Evolutionary conservation across 768 basidiomycete genomes (phyloP).

Genomic region (Cytidiella melzeri): DNA sequence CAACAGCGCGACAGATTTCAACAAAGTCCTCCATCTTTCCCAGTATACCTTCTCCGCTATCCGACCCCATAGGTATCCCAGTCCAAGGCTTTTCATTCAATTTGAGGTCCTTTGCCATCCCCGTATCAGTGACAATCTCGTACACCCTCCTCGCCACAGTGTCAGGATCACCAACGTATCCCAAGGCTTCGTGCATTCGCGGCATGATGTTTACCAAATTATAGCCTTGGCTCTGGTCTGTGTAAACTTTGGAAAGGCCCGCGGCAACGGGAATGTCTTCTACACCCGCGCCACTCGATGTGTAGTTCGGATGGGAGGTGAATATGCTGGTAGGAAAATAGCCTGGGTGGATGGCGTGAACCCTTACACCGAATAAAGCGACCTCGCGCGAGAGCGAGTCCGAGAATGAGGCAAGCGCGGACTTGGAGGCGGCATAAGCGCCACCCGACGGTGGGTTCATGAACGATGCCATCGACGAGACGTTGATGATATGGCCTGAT

Average conservation of each 20-base stretch:
- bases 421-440: conserved; percentile 24
- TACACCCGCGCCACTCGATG: not conserved
- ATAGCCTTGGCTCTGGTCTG: conserved; percentile 15
- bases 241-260: conserved; percentile 11
- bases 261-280: conserved; percentile 1
- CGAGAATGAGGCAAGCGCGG: conserved; percentile 21
- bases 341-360: conserved; percentile 21
- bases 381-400: conserved; percentile 23
- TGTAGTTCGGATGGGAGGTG: not conserved
- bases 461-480: conserved; percentile 20
- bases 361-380: conserved; percentile 21
- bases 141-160: conserved; percentile 19
- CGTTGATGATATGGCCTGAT: conserved; percentile 23
- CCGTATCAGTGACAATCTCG: conserved; percentile 20
- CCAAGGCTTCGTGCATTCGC: conserved; percentile 1
- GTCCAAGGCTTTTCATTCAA: conserved; percentile 12
- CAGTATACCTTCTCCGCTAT: conserved; percentile 17
- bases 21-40: conserved; percentile 14
- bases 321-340: conserved; percentile 25
- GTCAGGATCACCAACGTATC: conserved; percentile 21
- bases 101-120: conserved; percentile 13
- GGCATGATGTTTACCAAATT: conserved; percentile 6
- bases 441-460: conserved; percentile 14
- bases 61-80: conserved; percentile 20
- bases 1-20: conserved; percentile 19